Base-by-base conservation (phyloP, 257 asterid genomes). In the Jacaranda copaia region DNA sequence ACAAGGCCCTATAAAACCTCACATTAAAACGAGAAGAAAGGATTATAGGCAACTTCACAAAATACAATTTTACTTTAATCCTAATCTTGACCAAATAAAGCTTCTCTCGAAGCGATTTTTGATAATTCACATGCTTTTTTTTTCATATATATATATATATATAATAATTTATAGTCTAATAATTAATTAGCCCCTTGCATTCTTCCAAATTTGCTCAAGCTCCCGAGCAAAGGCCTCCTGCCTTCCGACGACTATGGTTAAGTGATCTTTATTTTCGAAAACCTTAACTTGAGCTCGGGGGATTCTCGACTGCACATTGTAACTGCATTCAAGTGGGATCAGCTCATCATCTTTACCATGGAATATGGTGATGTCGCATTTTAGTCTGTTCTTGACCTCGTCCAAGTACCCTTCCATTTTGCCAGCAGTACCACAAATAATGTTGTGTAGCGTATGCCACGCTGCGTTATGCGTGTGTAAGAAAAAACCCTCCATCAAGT, bases 371-470 rank as follows among this genome's bases (percentile, higher is more conserved):
- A 95, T 82, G 0, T 86, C 76, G 78, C 98, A 93, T 67, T 86
- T 91, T 3, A 91, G 64, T 1, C 72, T 64, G 32, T 85, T 84
- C 67, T 78, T 79, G 9, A 95, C 91, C 68, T 81, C 89, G 16
- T 95, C 94, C 65, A 95, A 76, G 49, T 95, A 93, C 2, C 81
- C 90, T 75, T 95, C 98, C 10, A 95, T 87, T 75, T 89, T 91
- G 1, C 83, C 91, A 3, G 97, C 99, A 3, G 97, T 91, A 5
- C 99, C 99, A 10, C 96, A 93, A 0, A 95, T 90, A 1, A 95
- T 86, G 83, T 95, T 95, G 92, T 95, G 99, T 3, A 95, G 90
- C 0, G 99, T 95, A 38, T 95, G 99, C 99, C 99, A 95, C 13
- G 98, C 97, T 0, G 99, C 92, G 46, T 91, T 93, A 84, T 95